These are phyloP conservation scores for Hypomontagnella submonticulosa DNA, from an alignment of 495 filamentous ascomycete genomes.

Conservation along the genomic window DNA sequence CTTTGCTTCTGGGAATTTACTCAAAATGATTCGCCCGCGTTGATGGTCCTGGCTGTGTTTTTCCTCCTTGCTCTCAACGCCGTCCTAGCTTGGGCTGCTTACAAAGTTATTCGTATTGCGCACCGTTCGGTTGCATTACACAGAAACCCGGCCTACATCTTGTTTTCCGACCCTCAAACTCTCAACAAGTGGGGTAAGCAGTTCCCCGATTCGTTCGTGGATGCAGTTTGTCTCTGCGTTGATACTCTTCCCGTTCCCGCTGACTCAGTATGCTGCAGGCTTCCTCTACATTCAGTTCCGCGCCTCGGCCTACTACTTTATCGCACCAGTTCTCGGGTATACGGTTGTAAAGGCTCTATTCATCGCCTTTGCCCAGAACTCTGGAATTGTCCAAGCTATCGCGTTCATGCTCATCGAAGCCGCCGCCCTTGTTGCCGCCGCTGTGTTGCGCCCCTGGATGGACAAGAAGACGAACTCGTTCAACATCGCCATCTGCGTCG, in stretches of 20 bases:
- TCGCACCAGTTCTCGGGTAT: constrained; percentile 83
- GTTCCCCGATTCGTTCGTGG: neutral
- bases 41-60: constrained; percentile 87
- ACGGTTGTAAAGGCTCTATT: constrained; percentile 89
- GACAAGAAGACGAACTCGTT: constrained; percentile 98
- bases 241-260: neutral
- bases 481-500: constrained; percentile 89
- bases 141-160: constrained; percentile 95
- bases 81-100: constrained; percentile 86
- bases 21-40: constrained; percentile 81
- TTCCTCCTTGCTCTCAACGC: constrained; percentile 83
- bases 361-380: constrained; percentile 82
- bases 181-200: constrained; percentile 89
- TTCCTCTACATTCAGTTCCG: constrained; percentile 98
- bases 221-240: neutral
- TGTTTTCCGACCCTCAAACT: constrained; percentile 91
- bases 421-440: constrained; percentile 78
- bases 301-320: constrained; percentile 96
- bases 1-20: constrained; percentile 97
- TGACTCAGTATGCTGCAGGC: constrained; percentile 47
- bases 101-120: constrained; percentile 89
- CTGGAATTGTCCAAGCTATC: constrained; percentile 81
- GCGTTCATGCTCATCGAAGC: constrained; percentile 88
- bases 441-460: constrained; percentile 93
- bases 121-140: constrained; percentile 88